Base-by-base conservation (phyloP, 176 grass and related monocot species). In the Stipa capillata region DNA sequence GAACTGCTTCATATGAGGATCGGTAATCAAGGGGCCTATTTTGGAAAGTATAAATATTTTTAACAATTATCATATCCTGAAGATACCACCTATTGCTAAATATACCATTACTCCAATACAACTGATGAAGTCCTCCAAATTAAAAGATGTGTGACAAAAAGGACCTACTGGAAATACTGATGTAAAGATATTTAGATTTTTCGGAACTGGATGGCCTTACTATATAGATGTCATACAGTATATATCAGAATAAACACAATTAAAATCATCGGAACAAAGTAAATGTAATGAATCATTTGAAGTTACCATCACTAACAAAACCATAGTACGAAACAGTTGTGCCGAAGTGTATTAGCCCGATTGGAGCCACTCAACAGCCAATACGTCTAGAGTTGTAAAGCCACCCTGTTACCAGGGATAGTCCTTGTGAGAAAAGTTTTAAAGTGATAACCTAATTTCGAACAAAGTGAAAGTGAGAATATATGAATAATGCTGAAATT, bases 271-370 rank as follows among this genome's bases (percentile, higher is more conserved):
- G 27, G 8, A 85, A 48, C 35, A 70, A 56, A 72, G 56, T 32
- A 69, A 50, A 68, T 31, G 18, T 37, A 20, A 82, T 56, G 33
- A 17, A 23, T 41, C 40, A 76, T 83, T 34, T 54, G 44, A 72
- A 67, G 34, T 87, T 99, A 99, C 92, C 96, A 87, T 99, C 96
- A 83, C 92, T 95, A 59, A 99, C 60, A 81, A 99, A 99, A 78
- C 96, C 92, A 90, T 93, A 99, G 71, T 99, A 99, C 43, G 96
- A 93, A 84, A 95, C 92, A 74, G 96, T 99, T 69, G 95, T 90
- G 62, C 95, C 95, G 52, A 90, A 97, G 65, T 97, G 95, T 79
- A 92, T 73, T 51, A 87, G 72, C 47, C 87, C 89, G 90, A 92
- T 50, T 97, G 95, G 56, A 94, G 90, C 95, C 95, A 94, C 87